Percentiles rank a stretch among this genome's conserved stretches.
phyloP scores from a whole-genome alignment of 257 asterid species.

The Datura wrightii region DNA sequence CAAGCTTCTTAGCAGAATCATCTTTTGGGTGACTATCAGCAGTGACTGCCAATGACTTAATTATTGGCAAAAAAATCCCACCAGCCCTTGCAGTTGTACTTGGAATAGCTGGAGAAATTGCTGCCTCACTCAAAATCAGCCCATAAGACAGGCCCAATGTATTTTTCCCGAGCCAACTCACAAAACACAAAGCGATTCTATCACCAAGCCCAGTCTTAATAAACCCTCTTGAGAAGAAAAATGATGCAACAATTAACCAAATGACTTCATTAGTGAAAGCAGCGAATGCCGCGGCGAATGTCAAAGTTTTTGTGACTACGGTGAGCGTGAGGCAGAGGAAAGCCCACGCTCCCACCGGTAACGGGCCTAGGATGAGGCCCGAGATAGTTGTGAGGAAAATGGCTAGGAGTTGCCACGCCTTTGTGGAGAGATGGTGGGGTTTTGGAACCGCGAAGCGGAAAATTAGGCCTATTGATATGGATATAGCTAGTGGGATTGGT shows the following conservation, averaged over 20 bases:
- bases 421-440: conserved; percentile 49
- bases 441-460: conserved; percentile 73
- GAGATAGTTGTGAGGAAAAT: conserved; percentile 67
- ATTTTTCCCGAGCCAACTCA: conserved; percentile 67
- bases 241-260: conserved; percentile 73
- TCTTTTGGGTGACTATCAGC: conserved; percentile 70
- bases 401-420: conserved; percentile 79
- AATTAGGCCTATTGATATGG: conserved; percentile 58
- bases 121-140: conserved; percentile 63
- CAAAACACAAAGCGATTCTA: conserved; percentile 71
- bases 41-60: conserved; percentile 61
- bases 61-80: conserved; percentile 81
- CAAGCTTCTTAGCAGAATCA: conserved; percentile 62
- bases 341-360: conserved; percentile 86
- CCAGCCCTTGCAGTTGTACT: conserved; percentile 81
- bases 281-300: conserved; percentile 68
- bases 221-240: conserved; percentile 75
- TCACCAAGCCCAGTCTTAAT: conserved; percentile 87
- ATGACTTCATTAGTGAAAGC: conserved; percentile 79
- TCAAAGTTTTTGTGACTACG: conserved; percentile 62
- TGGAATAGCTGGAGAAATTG: conserved; percentile 81
- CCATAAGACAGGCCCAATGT: conserved; percentile 79
- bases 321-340: conserved; percentile 59
- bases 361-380: conserved; percentile 69
- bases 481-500: conserved; percentile 56